A percentile compares a stretch with the other conserved stretches of the same genome.
Conservation (phyloP, 495 filamentous ascomycete species). For the Neurospora africana region DNA sequence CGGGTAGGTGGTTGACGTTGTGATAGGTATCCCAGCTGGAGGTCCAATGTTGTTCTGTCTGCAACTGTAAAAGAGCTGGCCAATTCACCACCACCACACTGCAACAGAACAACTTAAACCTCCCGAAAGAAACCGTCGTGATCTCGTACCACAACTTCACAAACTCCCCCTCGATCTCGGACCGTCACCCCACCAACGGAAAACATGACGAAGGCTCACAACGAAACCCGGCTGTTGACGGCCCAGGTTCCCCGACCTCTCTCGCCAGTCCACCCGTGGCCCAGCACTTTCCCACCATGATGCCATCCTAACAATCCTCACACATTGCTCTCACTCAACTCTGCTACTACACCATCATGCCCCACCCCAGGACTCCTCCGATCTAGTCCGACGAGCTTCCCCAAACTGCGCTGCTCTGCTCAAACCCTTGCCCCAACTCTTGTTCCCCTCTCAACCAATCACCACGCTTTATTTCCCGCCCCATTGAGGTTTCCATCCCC, state of each 20-base stretch:
- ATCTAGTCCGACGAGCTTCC: background rate
- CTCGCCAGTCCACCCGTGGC: background rate
- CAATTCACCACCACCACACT: too few species aligned
- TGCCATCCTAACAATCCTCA: background rate
- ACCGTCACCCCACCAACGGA: background rate
- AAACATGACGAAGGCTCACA: background rate
- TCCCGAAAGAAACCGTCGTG: too few species aligned
- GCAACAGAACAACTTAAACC: too few species aligned
- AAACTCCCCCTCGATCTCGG: too few species aligned
- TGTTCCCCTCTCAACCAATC: background rate
- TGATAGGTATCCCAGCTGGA: too few species aligned
- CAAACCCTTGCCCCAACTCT: background rate
- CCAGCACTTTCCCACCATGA: background rate
- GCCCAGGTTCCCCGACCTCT: background rate
- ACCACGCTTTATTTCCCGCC: background rate
- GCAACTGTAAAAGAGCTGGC: too few species aligned
- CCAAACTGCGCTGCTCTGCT: background rate
- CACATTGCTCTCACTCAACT: rapidly evolving
- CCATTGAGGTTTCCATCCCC: background rate
- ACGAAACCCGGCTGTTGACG: background rate
- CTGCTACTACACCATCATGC: background rate
- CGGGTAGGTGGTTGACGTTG: too few species aligned
- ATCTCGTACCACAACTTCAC: background rate
- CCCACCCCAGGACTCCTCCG: background rate
- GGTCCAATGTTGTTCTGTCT: too few species aligned